phyloP scores from a whole-genome alignment of 1,139 yeast species.

The Saccharomyces hybrid region DNA sequence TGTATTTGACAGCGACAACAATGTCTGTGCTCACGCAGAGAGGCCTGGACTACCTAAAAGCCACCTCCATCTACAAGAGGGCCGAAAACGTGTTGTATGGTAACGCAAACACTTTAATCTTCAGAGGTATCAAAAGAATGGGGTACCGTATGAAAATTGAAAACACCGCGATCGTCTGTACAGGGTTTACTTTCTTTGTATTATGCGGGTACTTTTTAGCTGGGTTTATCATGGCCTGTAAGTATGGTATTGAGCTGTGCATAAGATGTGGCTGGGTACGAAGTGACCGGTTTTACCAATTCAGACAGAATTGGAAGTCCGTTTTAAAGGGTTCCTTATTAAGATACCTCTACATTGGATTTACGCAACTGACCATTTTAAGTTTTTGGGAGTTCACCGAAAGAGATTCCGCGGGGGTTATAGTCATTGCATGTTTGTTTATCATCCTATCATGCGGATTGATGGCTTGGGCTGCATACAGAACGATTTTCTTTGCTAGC shows the following conservation, averaged over 20 bases:
- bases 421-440: conserved; percentile 60
- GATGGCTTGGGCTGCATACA: conserved; percentile 52
- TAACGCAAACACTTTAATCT: conserved; percentile 44
- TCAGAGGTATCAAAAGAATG: conserved; percentile 69
- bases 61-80: conserved; percentile 27
- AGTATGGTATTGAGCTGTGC: conserved; percentile 43
- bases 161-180: conserved; percentile 62
- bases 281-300: conserved; percentile 40
- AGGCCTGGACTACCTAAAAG: conserved; percentile 35
- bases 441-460: conserved; percentile 47
- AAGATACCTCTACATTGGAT: conserved; percentile 67
- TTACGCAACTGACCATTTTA: conserved; percentile 59
- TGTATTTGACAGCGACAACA: conserved; percentile 50
- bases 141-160: conserved; percentile 63
- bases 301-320: conserved; percentile 45
- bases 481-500: conserved; percentile 50
- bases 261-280: conserved; percentile 39
- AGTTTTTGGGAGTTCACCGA: conserved; percentile 70
- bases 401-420: conserved; percentile 66
- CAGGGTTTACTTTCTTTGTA: conserved; percentile 69
- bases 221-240: conserved; percentile 40
- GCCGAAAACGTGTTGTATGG: conserved; percentile 34
- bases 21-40: conserved; percentile 67
- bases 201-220: conserved; percentile 59
- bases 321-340: conserved; percentile 61